These are phyloP conservation scores for Goffeauzyma gilvescens DNA, from an alignment of 768 basidiomycete species.

Conservation along the genomic window DNA sequence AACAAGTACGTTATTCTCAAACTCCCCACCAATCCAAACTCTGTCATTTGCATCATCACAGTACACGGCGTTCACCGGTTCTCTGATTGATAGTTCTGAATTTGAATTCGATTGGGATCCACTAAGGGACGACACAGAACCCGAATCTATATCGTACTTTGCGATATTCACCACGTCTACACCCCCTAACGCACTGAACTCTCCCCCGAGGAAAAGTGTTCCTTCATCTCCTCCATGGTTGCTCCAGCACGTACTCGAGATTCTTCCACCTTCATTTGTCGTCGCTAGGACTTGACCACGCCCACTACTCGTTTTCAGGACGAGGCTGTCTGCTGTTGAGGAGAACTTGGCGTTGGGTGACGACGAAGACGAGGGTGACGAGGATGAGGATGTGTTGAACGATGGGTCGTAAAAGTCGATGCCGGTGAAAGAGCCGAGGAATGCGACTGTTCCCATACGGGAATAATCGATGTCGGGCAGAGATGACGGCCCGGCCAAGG, in stretches of 20 bases:
- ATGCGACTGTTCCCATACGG: constrained; percentile 77
- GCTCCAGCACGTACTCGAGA: constrained; percentile 47
- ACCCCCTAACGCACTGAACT: constrained; percentile 53
- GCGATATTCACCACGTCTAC: constrained; percentile 62
- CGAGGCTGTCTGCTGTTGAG: too few relatives aligned
- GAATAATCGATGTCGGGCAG: constrained; percentile 48
- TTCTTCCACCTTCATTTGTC: constrained; percentile 60
- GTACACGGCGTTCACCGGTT: constrained; percentile 44
- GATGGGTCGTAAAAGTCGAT: constrained; percentile 50
- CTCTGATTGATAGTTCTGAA: too few relatives aligned
- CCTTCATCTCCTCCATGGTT: constrained; percentile 21
- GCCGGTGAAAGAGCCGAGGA: constrained; percentile 75
- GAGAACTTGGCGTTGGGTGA: constrained; percentile 14
- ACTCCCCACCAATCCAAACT: constrained; percentile 32
- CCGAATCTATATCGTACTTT: constrained; percentile 49
- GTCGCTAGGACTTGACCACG: constrained; percentile 51
- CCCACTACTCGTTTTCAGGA: neutral
- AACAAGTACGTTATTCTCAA: constrained; percentile 9
- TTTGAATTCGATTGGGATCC: too few relatives aligned
- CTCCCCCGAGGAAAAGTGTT: constrained; percentile 62
- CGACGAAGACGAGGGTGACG: constrained; percentile 33
- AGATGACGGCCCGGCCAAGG: too few relatives aligned
- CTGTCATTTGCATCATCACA: constrained; percentile 42
- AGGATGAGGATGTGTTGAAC: constrained; percentile 43
- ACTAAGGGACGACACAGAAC: too few relatives aligned